Evolutionary conservation across 176 grass and related monocot species (phyloP), one percentile per base, ranked within the genome.

Genomic region (Zea luxurians): DNA sequence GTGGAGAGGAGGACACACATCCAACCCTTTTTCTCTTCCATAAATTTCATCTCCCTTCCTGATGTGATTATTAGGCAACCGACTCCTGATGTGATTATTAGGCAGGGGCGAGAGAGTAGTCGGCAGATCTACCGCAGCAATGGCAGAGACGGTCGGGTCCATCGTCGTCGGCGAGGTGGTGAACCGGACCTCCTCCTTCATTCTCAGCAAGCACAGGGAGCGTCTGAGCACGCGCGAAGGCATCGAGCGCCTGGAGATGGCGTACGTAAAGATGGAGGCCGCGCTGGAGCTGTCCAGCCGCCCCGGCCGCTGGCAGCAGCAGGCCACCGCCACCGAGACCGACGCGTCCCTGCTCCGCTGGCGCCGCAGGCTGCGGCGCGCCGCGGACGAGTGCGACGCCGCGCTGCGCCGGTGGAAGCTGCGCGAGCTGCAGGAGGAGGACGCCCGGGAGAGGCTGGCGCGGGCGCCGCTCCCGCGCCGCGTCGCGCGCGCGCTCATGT

Each of bases 221-320:
- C 2, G 52, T 1, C 53, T 70, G 41, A 37, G 18, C 53, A 44
- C 50, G 42, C 15, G 66, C 2, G 78, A 70, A 1, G 41, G 5
- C 52, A 10, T 80, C 38, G 66, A 80, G 78, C 9, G 66, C 13
- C 78, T 78, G 27, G 74, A 77, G 74, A 77, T 77, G 74, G 74
- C 74, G 74, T 60, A 77, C 59, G 48, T 77, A 59, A 49, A 50
- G 61, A 78, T 78, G 75, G 75, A 78, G 75, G 75, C 75, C 1
- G 75, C 75, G 46, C 75, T 78, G 60, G 75, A 77, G 59, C 44
- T 77, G 11, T 77, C 60, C 15, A 15, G 21, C 15, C 27, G 27
- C 27, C 27, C 27, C 27, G 27, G 27, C 27, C 59, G 60, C 15
- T 77, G 75, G 75, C 59, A 17, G 18, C 27, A 27, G 27, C 27